Conservation (phyloP, 2,329 filamentous ascomycete species). For the Fusarium nygamai region DNA sequence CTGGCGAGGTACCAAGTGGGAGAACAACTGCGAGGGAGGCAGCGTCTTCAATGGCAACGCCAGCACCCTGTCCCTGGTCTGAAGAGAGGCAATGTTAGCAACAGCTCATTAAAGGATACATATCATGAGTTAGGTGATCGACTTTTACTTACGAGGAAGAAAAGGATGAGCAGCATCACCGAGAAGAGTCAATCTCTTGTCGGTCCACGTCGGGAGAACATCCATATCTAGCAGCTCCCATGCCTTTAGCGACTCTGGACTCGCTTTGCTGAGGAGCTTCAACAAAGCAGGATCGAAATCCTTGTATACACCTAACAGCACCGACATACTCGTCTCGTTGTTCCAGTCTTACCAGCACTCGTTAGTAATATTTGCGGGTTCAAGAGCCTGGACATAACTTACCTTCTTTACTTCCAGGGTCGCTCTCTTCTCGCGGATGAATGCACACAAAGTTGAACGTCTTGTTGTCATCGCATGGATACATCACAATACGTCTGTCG, state of each 20-base stretch:
- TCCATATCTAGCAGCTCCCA: conserved; percentile 73
- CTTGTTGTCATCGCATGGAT: conserved; percentile 55
- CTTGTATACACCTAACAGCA: conserved; percentile 48
- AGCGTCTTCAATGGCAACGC: conserved; percentile 75
- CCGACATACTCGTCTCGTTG: neutral
- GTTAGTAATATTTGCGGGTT: neutral
- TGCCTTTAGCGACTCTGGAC: conserved; percentile 59
- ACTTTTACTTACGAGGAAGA: conserved; percentile 53
- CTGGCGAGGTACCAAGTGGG: conserved; percentile 52
- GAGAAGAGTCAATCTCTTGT: conserved; percentile 66
- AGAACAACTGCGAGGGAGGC: conserved; percentile 67
- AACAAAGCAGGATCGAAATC: conserved; percentile 55
- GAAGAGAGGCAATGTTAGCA: no score
- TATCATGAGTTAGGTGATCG: rapidly evolving
- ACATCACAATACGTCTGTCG: conserved; percentile 58
- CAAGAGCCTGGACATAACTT: rapidly evolving
- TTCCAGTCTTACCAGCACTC: neutral
- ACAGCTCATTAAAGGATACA: rapidly evolving
- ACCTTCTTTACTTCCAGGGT: neutral
- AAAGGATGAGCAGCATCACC: conserved; percentile 78
- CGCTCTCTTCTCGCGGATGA: conserved; percentile 51
- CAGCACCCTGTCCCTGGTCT: conserved; percentile 54
- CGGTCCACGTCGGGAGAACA: conserved; percentile 63
- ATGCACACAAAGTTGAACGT: conserved; percentile 62
- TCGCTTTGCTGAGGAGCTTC: conserved; percentile 55